Conservation (phyloP, 768 basidiomycete genomes). For the Roridomyces roridus region DNA sequence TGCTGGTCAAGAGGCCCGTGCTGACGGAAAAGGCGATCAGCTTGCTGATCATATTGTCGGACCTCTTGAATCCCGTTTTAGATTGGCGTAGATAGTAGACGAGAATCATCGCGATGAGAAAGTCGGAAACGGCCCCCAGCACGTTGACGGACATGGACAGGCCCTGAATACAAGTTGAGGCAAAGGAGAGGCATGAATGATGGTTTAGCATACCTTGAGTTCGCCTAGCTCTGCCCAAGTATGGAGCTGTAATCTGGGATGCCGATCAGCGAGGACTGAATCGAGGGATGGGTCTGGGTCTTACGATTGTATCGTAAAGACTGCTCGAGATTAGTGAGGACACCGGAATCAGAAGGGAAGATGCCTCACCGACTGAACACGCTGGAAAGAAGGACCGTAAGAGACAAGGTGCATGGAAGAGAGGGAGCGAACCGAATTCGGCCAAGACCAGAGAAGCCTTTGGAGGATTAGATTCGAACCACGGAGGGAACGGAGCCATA, state of each 20-base stretch:
- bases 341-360: neutral
- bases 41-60: slow-evolving; percentile 52
- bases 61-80: slow-evolving; percentile 59
- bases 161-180: slow-evolving; percentile 38
- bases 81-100: slow-evolving; percentile 57
- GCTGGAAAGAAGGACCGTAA: slow-evolving; percentile 28
- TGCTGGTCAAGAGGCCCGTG: slow-evolving; percentile 47
- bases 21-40: slow-evolving; percentile 47
- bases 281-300: slow-evolving; percentile 16
- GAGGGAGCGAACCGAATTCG: slow-evolving; percentile 50
- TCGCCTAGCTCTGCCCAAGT: slow-evolving; percentile 50
- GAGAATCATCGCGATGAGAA: slow-evolving; percentile 55
- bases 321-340: slow-evolving; percentile 30
- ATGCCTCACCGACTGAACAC: slow-evolving; percentile 48
- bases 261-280: neutral
- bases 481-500: slow-evolving; percentile 31
- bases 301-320: slow-evolving; percentile 55
- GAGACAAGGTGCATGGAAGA: neutral
- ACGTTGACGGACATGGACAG: slow-evolving; percentile 64
- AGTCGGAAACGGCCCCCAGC: slow-evolving; percentile 54
- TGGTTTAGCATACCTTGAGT: slow-evolving; percentile 47
- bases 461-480: neutral
- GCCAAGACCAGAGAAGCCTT: slow-evolving; percentile 52
- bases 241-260: slow-evolving; percentile 44
- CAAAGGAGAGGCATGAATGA: neutral